These are phyloP conservation scores for Scheffersomyces titani DNA, from an alignment of 1,139 yeast genomes.

Conservation along the genomic window DNA sequence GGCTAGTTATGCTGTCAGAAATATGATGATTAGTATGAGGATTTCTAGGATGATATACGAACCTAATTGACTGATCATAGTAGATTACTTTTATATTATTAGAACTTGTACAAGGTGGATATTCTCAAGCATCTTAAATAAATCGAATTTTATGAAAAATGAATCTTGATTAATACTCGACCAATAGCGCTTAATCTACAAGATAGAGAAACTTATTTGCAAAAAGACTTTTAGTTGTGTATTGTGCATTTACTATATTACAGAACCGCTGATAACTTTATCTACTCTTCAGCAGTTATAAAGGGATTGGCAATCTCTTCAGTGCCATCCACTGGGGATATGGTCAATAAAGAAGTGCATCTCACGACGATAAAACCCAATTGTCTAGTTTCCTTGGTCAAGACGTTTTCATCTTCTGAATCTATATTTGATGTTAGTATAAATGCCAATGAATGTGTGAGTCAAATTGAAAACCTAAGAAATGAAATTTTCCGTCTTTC, in stretches of 20 bases:
- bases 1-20: neutral
- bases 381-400: slow-evolving; percentile 56
- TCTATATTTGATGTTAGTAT: slow-evolving; percentile 40
- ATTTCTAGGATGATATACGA: neutral
- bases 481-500: neutral
- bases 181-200: neutral
- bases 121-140: neutral
- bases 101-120: neutral
- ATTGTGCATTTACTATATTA: neutral
- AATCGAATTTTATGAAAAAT: neutral
- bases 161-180: neutral
- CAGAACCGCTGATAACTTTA: neutral
- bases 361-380: slow-evolving; percentile 75
- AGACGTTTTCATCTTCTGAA: slow-evolving; percentile 55
- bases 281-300: slow-evolving; percentile 19
- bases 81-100: too few species aligned
- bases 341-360: slow-evolving; percentile 78
- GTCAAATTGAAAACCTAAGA: neutral
- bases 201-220: neutral
- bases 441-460: too few species aligned
- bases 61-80: neutral
- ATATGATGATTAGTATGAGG: neutral
- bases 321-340: slow-evolving; percentile 84
- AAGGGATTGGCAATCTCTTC: slow-evolving; percentile 79
- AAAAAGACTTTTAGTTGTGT: neutral